Base-by-base conservation (phyloP, 2,329 filamentous ascomycete genomes). In the Talaromyces sp. region DNA sequence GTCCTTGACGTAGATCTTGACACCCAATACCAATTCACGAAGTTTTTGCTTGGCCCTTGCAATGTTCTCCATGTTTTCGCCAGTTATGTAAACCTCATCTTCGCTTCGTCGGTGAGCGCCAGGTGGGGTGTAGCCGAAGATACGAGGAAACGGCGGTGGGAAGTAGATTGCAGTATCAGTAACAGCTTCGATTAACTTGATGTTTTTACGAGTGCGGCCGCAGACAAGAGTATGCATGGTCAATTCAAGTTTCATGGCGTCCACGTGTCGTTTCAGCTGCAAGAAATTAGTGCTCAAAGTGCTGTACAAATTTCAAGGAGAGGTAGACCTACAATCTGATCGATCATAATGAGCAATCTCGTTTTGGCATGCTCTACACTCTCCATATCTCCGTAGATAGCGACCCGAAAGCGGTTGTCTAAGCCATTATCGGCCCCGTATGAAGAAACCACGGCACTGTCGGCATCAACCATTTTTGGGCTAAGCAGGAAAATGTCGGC, bases 161-260 rank as follows among this genome's bases (percentile, higher is more conserved):
- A 99, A 97, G 77, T 99, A 99, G 67, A 99, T 97, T 63, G 94
- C 93, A 8, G 94, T 97, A 67, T 92, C 91, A 13, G 94, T 97
- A 28, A 89, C 86, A 13, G 94, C 96, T 75, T 99, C 94, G 69
- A 99, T 97, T 67, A 94, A 79, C 78, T 97, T 97, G 78, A 99
- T 96, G 73, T 97, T 97, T 79, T 96, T 96, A 65, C 94, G 85
- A 65, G 92, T 93, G 51, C 94, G 89, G 51, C 94, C 94, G 72
- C 92, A 97, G 52, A 97, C 86, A 57, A 97, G 81, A 59, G 91
- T 94, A 72, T 99, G 94, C 70, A 96, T 83, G 25, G 91, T 89
- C 52, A 93, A 78, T 65, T 97, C 92, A 60, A 96, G 81, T 69
- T 89, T 89, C 68, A 91, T 85, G 50, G 82, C 85, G 72, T 96